Conservation (phyloP, 2,329 filamentous ascomycete genomes). For the Reticulascus tulasneorum region DNA sequence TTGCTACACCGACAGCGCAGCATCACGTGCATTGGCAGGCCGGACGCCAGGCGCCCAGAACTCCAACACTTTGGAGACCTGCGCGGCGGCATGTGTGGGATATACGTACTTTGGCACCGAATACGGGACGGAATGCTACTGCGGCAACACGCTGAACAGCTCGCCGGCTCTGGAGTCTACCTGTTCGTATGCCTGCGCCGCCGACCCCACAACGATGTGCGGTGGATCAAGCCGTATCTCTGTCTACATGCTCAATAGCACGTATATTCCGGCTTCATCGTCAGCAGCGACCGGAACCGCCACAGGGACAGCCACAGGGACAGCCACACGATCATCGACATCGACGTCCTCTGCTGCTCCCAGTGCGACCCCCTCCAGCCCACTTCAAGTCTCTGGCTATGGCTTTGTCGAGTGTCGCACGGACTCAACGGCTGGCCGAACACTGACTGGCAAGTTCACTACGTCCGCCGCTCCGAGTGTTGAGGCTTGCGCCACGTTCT, state of each 20-base stretch:
- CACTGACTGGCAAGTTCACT: slow-evolving; percentile 23
- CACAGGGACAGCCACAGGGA: neutral
- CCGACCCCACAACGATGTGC: neutral
- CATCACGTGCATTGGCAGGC: neutral
- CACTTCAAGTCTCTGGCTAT: neutral
- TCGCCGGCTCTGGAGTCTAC: slow-evolving; percentile 16
- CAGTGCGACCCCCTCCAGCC: neutral
- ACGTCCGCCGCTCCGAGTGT: slow-evolving; percentile 27
- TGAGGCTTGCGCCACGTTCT: slow-evolving; percentile 32
- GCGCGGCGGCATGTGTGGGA: slow-evolving; percentile 26
- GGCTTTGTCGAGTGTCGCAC: neutral
- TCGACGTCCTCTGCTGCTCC: too few species aligned
- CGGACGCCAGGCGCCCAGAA: too few species aligned
- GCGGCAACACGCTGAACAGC: slow-evolving; percentile 24
- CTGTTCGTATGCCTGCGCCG: neutral
- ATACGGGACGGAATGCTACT: slow-evolving; percentile 33
- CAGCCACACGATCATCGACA: slow-evolving; percentile 6
- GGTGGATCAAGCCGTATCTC: neutral
- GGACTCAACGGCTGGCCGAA: neutral
- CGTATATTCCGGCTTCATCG: too few species aligned
- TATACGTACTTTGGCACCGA: slow-evolving; percentile 8
- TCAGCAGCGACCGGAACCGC: neutral
- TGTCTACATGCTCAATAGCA: neutral
- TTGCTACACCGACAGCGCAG: neutral
- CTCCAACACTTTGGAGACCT: slow-evolving; percentile 41